These are phyloP conservation scores for Litchi chinensis DNA, from an alignment of 345 rosid genomes.

Conservation along the genomic window DNA sequence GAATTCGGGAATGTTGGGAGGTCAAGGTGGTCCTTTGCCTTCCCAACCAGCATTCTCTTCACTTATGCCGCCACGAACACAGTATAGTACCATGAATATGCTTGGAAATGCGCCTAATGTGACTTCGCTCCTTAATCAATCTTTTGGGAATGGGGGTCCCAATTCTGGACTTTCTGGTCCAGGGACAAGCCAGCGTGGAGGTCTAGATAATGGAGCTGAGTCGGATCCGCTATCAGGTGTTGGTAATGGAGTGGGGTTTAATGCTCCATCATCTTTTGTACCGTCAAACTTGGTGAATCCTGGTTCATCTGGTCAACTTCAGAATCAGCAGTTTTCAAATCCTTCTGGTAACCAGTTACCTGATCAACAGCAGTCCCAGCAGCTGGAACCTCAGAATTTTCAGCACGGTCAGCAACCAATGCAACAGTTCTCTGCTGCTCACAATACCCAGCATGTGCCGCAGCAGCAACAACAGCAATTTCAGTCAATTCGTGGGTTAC, in stretches of 20 bases:
- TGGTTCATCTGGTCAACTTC: constrained; percentile 70
- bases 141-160: constrained; percentile 77
- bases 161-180: constrained; percentile 54
- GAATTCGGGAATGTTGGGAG: constrained; percentile 71
- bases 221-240: constrained; percentile 67
- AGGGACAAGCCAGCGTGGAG: constrained; percentile 55
- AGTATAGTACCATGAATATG: constrained; percentile 74
- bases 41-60: constrained; percentile 72
- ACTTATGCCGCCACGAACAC: constrained; percentile 66
- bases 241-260: constrained; percentile 69
- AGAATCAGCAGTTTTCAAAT: constrained; percentile 73
- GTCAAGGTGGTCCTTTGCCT: constrained; percentile 73
- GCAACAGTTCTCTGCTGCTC: constrained; percentile 63
- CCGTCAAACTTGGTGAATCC: constrained; percentile 66
- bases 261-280: constrained; percentile 56
- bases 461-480: constrained; percentile 82
- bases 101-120: constrained; percentile 78
- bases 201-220: constrained; percentile 74
- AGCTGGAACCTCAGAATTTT: constrained; percentile 64
- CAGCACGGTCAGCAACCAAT: constrained; percentile 76
- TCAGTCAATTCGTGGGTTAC: constrained; percentile 58
- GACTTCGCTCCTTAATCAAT: constrained; percentile 79
- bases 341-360: constrained; percentile 61
- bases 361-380: constrained; percentile 76
- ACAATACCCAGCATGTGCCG: constrained; percentile 47